A percentile compares a stretch with the other conserved stretches of the same genome.
Evolutionary conservation across 2,329 filamentous ascomycete species (phyloP).

Genomic region (Thelonectria olida): DNA sequence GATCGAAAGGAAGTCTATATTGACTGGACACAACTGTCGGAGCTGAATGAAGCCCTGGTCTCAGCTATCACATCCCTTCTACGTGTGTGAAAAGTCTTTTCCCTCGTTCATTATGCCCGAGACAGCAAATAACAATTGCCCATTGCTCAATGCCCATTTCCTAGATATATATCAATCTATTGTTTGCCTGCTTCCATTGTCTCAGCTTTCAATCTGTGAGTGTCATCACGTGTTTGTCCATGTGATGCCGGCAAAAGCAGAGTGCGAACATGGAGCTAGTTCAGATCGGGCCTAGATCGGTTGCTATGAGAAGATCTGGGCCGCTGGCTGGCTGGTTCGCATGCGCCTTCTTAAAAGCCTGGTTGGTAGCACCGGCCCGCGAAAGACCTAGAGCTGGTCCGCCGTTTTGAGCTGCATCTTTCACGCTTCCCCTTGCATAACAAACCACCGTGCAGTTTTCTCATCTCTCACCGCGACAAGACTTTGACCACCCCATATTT

Average conservation of each 20-base stretch:
- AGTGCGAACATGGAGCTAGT: slow-evolving; percentile 15
- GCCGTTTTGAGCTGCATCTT: slow-evolving; percentile 37
- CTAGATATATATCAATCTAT: background rate
- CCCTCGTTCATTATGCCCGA: background rate
- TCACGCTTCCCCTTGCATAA: slow-evolving; percentile 30
- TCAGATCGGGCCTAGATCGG: slow-evolving; percentile 40
- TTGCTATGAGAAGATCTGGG: slow-evolving; percentile 42
- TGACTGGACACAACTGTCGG: no score
- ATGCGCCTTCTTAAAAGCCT: slow-evolving; percentile 42
- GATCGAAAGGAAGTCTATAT: no score
- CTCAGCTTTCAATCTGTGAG: background rate
- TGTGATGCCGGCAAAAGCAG: slow-evolving; percentile 23
- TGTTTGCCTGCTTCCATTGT: slow-evolving; percentile 5
- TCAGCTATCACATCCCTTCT: no score
- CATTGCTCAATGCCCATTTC: background rate
- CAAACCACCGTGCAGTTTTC: slow-evolving; percentile 22
- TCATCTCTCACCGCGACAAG: slow-evolving; percentile 19
- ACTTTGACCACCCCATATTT: slow-evolving; percentile 1
- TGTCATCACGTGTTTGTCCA: slow-evolving; percentile 26
- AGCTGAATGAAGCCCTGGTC: no score
- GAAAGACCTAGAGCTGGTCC: slow-evolving; percentile 38
- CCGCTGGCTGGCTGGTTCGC: slow-evolving; percentile 22
- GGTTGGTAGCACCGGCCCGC: slow-evolving; percentile 29
- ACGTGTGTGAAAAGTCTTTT: background rate
- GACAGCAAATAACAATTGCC: background rate